Evolutionary conservation across 768 basidiomycete genomes (phyloP).

Genomic region (Gelatoporia subvermispora): DNA sequence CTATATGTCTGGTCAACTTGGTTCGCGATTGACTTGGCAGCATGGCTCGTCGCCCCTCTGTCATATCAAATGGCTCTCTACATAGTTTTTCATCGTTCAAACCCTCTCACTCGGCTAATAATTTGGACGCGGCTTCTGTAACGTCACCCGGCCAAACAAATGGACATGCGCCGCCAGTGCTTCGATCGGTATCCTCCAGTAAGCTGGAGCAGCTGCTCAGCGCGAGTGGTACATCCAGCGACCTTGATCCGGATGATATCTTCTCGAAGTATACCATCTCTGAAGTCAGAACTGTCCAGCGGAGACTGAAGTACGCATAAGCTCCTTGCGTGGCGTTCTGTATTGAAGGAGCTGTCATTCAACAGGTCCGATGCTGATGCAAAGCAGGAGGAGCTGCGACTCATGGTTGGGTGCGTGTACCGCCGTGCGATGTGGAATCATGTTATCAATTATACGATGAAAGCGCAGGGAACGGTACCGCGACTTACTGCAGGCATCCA

Average conservation of each 20-base stretch:
- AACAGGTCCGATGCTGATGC: slow-evolving; percentile 74
- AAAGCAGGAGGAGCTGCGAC: slow-evolving; percentile 81
- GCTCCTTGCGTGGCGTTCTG: neutral
- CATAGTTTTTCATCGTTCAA: slow-evolving; percentile 12
- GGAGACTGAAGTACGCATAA: slow-evolving; percentile 51
- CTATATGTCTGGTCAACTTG: no score
- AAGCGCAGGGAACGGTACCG: slow-evolving; percentile 85
- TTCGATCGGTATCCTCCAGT: slow-evolving; percentile 13
- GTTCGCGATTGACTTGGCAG: neutral
- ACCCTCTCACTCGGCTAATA: slow-evolving; percentile 1
- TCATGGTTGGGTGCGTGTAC: slow-evolving; percentile 86
- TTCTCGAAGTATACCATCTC: slow-evolving; percentile 67
- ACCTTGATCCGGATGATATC: slow-evolving; percentile 66
- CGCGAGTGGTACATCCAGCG: slow-evolving; percentile 10
- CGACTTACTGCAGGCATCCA: slow-evolving; percentile 79
- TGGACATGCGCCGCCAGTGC: slow-evolving; percentile 2
- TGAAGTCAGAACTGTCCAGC: slow-evolving; percentile 64
- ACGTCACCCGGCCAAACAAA: neutral
- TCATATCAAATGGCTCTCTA: slow-evolving; percentile 24
- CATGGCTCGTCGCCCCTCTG: slow-evolving; percentile 39
- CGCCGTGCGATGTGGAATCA: no score
- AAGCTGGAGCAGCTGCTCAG: slow-evolving; percentile 7
- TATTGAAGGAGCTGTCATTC: neutral
- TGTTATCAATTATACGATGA: slow-evolving; percentile 37
- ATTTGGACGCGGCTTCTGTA: neutral